A percentile compares a stretch with the other conserved stretches of the same genome.
These are phyloP conservation scores for Pseudogymnoascus sp. DNA, from an alignment of 2,329 filamentous ascomycete genomes.

Conservation along the genomic window DNA sequence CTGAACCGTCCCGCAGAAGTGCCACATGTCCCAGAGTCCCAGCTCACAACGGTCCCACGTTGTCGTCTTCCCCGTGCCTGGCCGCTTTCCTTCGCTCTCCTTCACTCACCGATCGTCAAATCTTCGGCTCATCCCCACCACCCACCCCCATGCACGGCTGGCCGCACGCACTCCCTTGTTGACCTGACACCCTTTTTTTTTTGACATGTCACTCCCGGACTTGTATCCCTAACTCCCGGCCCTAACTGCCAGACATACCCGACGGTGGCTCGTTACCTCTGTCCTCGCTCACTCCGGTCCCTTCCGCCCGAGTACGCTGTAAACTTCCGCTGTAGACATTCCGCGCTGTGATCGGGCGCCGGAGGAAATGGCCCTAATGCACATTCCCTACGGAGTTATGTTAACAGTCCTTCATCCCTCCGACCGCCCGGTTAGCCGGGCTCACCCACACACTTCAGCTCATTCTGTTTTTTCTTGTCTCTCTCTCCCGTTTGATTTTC, in stretches of 20 bases:
- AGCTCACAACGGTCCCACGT: neutral
- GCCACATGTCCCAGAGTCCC: neutral
- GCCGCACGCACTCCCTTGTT: neutral
- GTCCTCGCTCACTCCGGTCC: slow-evolving; percentile 2
- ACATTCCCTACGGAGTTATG: neutral
- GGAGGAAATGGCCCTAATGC: neutral
- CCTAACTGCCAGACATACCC: neutral
- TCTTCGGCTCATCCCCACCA: neutral
- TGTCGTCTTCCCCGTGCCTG: neutral
- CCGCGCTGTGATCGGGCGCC: neutral
- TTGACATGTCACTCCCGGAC: neutral
- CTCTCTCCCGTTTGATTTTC: neutral
- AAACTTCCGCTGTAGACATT: neutral
- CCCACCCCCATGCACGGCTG: neutral
- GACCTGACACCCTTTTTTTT: neutral
- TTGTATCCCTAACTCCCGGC: slow-evolving; percentile 1
- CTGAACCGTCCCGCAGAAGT: neutral
- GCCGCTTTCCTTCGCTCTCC: neutral
- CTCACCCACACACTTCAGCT: slow-evolving; percentile 8
- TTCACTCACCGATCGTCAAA: neutral
- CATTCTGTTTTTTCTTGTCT: neutral
- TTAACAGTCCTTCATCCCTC: neutral
- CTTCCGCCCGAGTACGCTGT: neutral
- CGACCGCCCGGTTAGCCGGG: slow-evolving; percentile 8
- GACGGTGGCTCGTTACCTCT: neutral